These are phyloP conservation scores for Didymosphaeria variabile DNA, from an alignment of 2,329 filamentous ascomycete genomes.

Conservation along the genomic window DNA sequence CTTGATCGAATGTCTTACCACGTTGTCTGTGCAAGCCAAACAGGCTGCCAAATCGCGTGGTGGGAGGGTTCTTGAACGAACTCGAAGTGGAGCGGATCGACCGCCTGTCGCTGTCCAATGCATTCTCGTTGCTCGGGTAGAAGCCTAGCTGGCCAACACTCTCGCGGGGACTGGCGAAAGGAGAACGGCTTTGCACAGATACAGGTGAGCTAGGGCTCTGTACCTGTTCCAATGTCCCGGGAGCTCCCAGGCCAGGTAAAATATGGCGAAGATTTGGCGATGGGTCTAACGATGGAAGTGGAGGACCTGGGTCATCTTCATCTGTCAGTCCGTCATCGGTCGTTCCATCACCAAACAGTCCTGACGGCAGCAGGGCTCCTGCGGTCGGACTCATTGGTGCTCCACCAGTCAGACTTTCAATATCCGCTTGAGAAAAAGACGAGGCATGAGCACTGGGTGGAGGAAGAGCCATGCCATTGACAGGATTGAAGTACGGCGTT, in stretches of 20 bases:
- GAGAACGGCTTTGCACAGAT: constrained; percentile 54
- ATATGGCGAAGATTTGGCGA: constrained; percentile 44
- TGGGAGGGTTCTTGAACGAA: constrained; percentile 60
- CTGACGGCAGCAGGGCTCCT: constrained; percentile 75
- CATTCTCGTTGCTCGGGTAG: constrained; percentile 51
- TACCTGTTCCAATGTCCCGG: constrained; percentile 45
- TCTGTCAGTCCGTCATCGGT: constrained; percentile 40
- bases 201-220: constrained; percentile 55
- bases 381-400: constrained; percentile 82
- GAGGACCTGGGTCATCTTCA: constrained; percentile 39
- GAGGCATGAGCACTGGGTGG: constrained; percentile 33
- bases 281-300: constrained; percentile 34
- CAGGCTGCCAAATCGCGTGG: constrained; percentile 65
- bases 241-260: constrained; percentile 54
- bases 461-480: constrained; percentile 67
- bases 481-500: constrained; percentile 64
- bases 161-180: constrained; percentile 59
- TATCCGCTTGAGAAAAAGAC: constrained; percentile 67
- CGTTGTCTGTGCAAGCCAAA: constrained; percentile 69
- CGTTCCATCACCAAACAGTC: constrained; percentile 67
- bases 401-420: constrained; percentile 67
- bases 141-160: constrained; percentile 55
- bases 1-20: constrained; percentile 68
- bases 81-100: constrained; percentile 59
- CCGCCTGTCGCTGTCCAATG: constrained; percentile 55